Conservation (phyloP, 495 filamentous ascomycete species). For the Bacidia rubella region DNA sequence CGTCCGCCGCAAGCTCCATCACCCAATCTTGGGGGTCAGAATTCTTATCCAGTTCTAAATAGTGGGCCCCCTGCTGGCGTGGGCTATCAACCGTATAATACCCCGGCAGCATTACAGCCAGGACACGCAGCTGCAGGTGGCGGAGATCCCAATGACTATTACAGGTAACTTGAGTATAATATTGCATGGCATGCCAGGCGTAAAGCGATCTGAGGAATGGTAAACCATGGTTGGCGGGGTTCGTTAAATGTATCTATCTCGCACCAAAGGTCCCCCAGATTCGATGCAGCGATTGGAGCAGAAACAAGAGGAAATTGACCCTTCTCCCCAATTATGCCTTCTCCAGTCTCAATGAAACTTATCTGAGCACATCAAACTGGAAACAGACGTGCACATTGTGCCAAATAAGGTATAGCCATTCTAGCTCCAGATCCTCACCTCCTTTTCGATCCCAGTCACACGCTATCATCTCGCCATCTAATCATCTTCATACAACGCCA, state of each 20-base stretch:
- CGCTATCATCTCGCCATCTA: neutral
- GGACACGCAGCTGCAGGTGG: slow-evolving; percentile 13
- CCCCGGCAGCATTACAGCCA: slow-evolving; percentile 21
- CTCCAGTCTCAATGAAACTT: too few relatives aligned
- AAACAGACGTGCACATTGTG: too few relatives aligned
- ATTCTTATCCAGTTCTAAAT: slow-evolving; percentile 30
- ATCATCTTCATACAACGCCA: too few relatives aligned
- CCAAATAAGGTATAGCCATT: too few relatives aligned
- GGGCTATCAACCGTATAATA: slow-evolving; percentile 41
- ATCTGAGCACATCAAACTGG: too few relatives aligned
- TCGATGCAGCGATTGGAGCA: too few relatives aligned
- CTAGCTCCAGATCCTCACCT: too few relatives aligned
- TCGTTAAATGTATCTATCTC: too few relatives aligned
- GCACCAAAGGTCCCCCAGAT: too few relatives aligned
- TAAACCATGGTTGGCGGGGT: too few relatives aligned
- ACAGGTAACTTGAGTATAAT: slow-evolving; percentile 10
- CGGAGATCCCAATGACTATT: slow-evolving; percentile 19
- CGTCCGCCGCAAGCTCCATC: slow-evolving; percentile 32
- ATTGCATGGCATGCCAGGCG: neutral
- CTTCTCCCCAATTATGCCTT: too few relatives aligned
- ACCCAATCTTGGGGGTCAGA: slow-evolving; percentile 26
- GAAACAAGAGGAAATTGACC: too few relatives aligned
- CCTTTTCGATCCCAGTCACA: neutral
- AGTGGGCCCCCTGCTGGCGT: slow-evolving; percentile 22
- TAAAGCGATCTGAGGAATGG: neutral